Evolutionary conservation across 2,329 filamentous ascomycete genomes (phyloP).

Genomic region (Aspergillus amoenus): DNA sequence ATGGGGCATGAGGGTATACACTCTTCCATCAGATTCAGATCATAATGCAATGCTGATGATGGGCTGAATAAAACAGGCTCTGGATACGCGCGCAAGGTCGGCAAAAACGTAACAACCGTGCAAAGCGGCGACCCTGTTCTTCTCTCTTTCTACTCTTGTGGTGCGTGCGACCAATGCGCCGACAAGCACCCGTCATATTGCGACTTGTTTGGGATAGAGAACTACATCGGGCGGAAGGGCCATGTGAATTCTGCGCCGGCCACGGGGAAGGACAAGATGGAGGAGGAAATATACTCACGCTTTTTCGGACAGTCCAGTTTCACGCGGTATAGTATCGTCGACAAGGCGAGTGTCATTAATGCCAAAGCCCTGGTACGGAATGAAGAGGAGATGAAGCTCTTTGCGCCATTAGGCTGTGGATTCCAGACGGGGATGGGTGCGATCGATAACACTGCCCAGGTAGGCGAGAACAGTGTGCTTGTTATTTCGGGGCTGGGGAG

Average conservation of each 20-base stretch:
- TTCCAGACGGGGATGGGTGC: constrained; percentile 35
- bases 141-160: constrained; percentile 36
- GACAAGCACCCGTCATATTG: constrained; percentile 31
- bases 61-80: constrained; percentile 14
- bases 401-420: constrained; percentile 30
- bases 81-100: constrained; percentile 15
- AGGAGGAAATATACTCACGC: background rate
- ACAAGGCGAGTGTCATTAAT: constrained; percentile 7
- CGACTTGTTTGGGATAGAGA: constrained; percentile 11
- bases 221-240: constrained; percentile 10
- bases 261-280: background rate
- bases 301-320: constrained; percentile 36
- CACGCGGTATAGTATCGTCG: constrained; percentile 24
- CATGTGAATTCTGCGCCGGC: background rate
- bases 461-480: constrained; percentile 36
- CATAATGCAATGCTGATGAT: background rate
- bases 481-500: constrained; percentile 48
- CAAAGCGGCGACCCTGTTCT: constrained; percentile 29
- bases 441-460: constrained; percentile 41
- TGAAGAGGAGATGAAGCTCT: constrained; percentile 20
- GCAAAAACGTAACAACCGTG: constrained; percentile 16
- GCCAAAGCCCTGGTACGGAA: constrained; percentile 19
- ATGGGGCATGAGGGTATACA: constrained; percentile 28
- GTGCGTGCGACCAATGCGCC: constrained; percentile 31
- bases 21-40: background rate